These are phyloP conservation scores for Mycotypha africana DNA, from an alignment of 371 early-diverging fungal genomes.

Conservation along the genomic window DNA sequence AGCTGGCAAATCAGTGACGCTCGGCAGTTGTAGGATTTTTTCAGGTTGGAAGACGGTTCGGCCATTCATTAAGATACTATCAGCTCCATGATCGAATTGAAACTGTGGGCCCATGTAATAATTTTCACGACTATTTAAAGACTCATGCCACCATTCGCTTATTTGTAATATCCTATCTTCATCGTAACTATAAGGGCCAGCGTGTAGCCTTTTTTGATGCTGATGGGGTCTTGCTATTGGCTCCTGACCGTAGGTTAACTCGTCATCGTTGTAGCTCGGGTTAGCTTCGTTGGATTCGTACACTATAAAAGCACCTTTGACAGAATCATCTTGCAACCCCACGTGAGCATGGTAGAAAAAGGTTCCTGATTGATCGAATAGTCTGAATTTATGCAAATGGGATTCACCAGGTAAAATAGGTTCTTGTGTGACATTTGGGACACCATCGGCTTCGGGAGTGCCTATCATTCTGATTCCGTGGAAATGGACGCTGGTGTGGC, in stretches of 20 bases:
- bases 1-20: too few species aligned
- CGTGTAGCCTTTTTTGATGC: conserved; percentile 5
- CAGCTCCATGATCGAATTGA: conserved; percentile 22
- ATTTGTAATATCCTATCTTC: conserved; percentile 37
- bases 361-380: conserved; percentile 34
- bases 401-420: conserved; percentile 24
- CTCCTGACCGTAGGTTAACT: neutral
- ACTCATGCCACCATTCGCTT: conserved; percentile 43
- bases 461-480: conserved; percentile 41
- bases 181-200: conserved; percentile 36
- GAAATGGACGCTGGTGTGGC: conserved; percentile 27
- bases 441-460: conserved; percentile 33
- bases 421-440: conserved; percentile 37
- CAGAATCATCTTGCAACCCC: conserved; percentile 29
- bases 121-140: conserved; percentile 6
- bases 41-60: conserved; percentile 17
- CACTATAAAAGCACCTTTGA: conserved; percentile 41
- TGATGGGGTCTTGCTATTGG: neutral
- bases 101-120: conserved; percentile 22
- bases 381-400: conserved; percentile 25
- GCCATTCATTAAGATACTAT: conserved; percentile 42
- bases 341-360: conserved; percentile 46
- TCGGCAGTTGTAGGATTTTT: too few species aligned
- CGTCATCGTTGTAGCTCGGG: conserved; percentile 1
- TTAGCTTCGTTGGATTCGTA: conserved; percentile 29